A percentile compares a stretch with the other conserved stretches of the same genome.
These are phyloP conservation scores for Trichoderma reesei DNA, from an alignment of 495 filamentous ascomycete genomes.

Conservation along the genomic window DNA sequence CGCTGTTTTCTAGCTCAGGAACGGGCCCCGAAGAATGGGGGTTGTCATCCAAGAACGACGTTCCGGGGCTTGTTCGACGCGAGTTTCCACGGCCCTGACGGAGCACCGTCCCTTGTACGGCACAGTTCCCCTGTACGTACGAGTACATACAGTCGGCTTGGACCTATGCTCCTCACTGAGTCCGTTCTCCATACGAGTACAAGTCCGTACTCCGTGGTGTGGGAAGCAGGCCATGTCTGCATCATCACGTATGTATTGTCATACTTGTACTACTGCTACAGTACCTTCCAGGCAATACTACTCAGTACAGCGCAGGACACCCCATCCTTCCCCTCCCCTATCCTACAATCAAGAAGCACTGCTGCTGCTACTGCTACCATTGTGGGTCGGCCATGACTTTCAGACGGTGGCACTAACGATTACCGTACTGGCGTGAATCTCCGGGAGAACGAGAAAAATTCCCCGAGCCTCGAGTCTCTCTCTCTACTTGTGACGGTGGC, in stretches of 20 bases:
- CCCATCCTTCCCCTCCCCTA: neutral
- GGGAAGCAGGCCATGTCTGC: neutral
- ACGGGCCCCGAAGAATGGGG: neutral
- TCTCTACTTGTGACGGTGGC: neutral
- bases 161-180: no score
- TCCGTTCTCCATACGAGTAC: neutral
- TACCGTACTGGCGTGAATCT: neutral
- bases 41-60: neutral
- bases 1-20: conserved; percentile 3
- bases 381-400: neutral
- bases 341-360: no score
- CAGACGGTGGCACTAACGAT: neutral
- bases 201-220: neutral
- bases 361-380: neutral
- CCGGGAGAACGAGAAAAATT: conserved; percentile 1
- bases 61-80: neutral
- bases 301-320: neutral
- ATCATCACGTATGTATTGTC: neutral
- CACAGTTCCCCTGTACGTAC: no score
- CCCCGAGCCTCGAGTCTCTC: neutral
- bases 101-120: neutral
- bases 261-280: neutral
- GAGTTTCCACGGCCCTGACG: neutral
- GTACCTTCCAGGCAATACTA: neutral
- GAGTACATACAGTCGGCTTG: no score